Conservation (phyloP, 805 yeast species). For the Hanseniaspora vineae region DNA sequence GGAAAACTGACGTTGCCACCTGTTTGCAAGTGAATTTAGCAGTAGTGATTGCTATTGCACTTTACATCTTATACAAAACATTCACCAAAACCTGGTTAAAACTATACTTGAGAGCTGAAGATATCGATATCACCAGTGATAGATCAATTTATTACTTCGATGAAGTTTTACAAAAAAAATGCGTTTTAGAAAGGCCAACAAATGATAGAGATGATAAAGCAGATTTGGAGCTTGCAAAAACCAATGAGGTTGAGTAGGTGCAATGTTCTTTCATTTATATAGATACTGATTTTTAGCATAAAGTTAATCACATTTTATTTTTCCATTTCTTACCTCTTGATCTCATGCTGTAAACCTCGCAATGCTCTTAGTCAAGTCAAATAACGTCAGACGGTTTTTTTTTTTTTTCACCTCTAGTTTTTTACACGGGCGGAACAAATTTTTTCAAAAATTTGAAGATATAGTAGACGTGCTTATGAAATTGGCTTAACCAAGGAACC, state of each 20-base stretch:
- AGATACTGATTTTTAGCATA: too few species aligned
- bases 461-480: neutral
- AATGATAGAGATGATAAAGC: neutral
- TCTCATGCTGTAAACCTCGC: too few species aligned
- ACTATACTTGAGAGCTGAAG: constrained; percentile 36
- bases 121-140: constrained; percentile 19
- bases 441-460: too few species aligned
- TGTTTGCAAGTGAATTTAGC: constrained; percentile 44
- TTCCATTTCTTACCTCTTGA: too few species aligned
- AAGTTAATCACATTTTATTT: too few species aligned
- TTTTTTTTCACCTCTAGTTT: too few species aligned
- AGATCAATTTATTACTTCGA: constrained; percentile 24
- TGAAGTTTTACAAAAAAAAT: constrained; percentile 21
- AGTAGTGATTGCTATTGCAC: constrained; percentile 31
- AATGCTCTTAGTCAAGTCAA: too few species aligned
- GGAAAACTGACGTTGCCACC: constrained; percentile 22
- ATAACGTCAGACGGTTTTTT: too few species aligned
- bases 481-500: neutral
- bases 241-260: too few species aligned
- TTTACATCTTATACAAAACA: constrained; percentile 33
- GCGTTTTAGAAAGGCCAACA: constrained; percentile 14
- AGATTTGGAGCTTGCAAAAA: too few species aligned
- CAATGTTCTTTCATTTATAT: too few species aligned
- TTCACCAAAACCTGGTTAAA: constrained; percentile 29
- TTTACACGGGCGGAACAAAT: too few species aligned